phyloP scores from a whole-genome alignment of 2,329 filamentous ascomycete genomes.

The Hymenoscyphus albidus region DNA sequence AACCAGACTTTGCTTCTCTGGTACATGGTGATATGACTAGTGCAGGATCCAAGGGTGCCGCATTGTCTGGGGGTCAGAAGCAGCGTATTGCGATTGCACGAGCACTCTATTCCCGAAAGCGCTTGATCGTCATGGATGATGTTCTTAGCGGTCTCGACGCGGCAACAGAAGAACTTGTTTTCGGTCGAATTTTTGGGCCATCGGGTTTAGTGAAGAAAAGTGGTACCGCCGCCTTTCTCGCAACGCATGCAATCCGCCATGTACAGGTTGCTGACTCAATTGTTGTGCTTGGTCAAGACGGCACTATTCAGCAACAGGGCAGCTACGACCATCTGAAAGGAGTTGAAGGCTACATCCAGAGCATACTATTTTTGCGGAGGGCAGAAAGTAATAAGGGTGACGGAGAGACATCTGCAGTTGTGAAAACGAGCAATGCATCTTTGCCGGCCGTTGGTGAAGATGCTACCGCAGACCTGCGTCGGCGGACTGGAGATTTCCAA shows the following conservation, averaged over 20 bases:
- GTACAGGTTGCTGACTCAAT: slow-evolving; percentile 23
- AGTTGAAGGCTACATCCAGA: slow-evolving; percentile 19
- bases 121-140: slow-evolving; percentile 31
- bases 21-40: slow-evolving; percentile 24
- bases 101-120: slow-evolving; percentile 37
- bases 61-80: slow-evolving; percentile 29
- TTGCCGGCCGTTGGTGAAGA: neutral
- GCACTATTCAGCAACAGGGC: slow-evolving; percentile 34
- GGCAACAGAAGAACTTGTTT: slow-evolving; percentile 26
- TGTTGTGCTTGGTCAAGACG: slow-evolving; percentile 35
- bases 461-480: neutral
- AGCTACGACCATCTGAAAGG: slow-evolving; percentile 9
- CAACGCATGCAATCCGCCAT: slow-evolving; percentile 33
- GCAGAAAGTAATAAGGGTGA: neutral
- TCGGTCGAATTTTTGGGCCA: slow-evolving; percentile 22
- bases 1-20: slow-evolving; percentile 21
- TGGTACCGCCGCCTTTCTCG: slow-evolving; percentile 37
- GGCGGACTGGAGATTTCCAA: slow-evolving; percentile 26
- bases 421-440: neutral
- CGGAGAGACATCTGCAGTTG: neutral
- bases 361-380: slow-evolving; percentile 8
- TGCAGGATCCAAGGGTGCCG: slow-evolving; percentile 32
- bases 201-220: slow-evolving; percentile 24
- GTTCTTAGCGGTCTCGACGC: slow-evolving; percentile 32
- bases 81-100: slow-evolving; percentile 45